Evolutionary conservation across 371 early-diverging fungal genomes (phyloP), one percentile per base, ranked within the genome.

Genomic region (Zopfochytrium polystomum): DNA sequence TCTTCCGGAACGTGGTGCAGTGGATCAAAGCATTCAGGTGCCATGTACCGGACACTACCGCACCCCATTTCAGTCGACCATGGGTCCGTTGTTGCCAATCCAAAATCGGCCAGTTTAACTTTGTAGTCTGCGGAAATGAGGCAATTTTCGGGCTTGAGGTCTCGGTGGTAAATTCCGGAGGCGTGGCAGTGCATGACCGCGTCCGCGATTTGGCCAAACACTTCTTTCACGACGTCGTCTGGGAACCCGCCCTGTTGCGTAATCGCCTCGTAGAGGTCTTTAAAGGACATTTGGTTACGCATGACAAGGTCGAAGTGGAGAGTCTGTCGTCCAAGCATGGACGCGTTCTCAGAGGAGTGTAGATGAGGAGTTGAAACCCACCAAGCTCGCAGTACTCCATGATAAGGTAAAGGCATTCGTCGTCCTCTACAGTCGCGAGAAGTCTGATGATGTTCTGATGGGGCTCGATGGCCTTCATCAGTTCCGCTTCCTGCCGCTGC

Each of bases 101-200:
- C 96, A 81, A 96, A 97, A 69, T 96, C 96, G 20, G 92, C 87
- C 22, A 97, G 79, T 69, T 93, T 92, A 60, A 93, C 63, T 33
- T 52, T 50, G 42, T 47, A 35, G 38, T 65, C 56, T 29, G 51
- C 46, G 13, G 67, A 52, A 23, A 93, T 74, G 48, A 93, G 79
- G 58, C 93, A 87, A 75, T 94, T 94, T 73, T 94, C 95, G 7
- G 94, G 94, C 57, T 93, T 94, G 47, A n/a, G n/a, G n/a, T n/a
- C n/a, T n/a, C n/a, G n/a, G n/a, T n/a, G n/a, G n/a, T n/a, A n/a
- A n/a, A n/a, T n/a, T n/a, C n/a, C n/a, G n/a, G n/a, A n/a, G n/a
- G n/a, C n/a, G 69, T 94, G 94, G 60, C 87, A 87, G 72, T 84
- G 80, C 9, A 80, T 72, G 3, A 93, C 89, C 1, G 91, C 92